Evolutionary conservation across 1,139 yeast genomes (phyloP), one percentile per base, ranked within the genome.

Genomic region (Taphrina confusa): DNA sequence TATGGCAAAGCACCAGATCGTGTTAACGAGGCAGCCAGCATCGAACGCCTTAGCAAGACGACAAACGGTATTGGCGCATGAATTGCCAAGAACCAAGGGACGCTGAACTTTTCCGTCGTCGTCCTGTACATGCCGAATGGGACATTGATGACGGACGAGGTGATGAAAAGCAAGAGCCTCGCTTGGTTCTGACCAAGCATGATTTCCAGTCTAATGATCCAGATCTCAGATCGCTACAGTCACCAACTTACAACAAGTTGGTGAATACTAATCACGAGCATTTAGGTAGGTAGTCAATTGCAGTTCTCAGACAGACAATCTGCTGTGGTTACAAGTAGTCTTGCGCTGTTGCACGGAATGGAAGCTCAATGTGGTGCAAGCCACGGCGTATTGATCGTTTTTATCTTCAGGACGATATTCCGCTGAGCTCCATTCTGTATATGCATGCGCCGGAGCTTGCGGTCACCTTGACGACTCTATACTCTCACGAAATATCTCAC

Each of bases 51-150:
- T 9, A 47, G 52, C 23, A 4, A 4, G 30, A 50, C 46, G 8
- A 50, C 56, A 9, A 50, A 5, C 1, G 56, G 56, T 3, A 50
- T 40, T 1, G 56, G 46, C 16, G 46, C 46, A 39, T 50, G 56
- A 2, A 50, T 28, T 3, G 56, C 56, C 30, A 50, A 16, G 20
- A 50, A 37, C 56, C 56, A 50, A n/a, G 56, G 36, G 16, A 50
- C 5, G 28, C 46, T 50, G 27, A 50, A 50, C 36, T 37, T 50
- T 14, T 50, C 56, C 12, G 56, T 50, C 16, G 31, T 25, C 8
- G 39, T 33, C 46, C 37, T 25, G 23, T 33, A 22, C n/a, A 25
- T 25, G 45, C 56, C 56, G 16, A 39, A 50, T 5, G 56, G 56
- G 12, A 50, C 16, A 30, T 50, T 50, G n/a, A 50, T 16, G 11